These are phyloP conservation scores for Neopestalotiopsis sp. DNA, from an alignment of 2,329 filamentous ascomycete genomes.

Conservation along the genomic window DNA sequence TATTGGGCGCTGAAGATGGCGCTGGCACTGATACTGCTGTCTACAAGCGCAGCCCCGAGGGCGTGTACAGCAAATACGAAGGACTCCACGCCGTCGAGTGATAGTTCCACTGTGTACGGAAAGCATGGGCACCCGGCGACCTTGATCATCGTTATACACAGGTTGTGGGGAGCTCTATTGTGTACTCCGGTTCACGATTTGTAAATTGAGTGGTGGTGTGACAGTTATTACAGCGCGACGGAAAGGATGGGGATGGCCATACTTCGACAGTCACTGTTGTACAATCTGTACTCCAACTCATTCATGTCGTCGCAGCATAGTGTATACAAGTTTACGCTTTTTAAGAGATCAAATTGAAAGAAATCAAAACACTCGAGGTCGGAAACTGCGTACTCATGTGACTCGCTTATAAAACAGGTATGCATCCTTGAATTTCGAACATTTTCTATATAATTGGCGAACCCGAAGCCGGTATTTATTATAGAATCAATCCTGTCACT, in stretches of 20 bases:
- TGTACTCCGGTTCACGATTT: background rate
- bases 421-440: background rate
- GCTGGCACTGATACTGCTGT: no score
- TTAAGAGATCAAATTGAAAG: background rate
- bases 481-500: background rate
- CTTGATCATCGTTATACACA: background rate
- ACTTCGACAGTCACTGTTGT: background rate
- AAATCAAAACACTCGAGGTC: background rate
- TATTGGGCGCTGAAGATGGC: no score
- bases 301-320: background rate
- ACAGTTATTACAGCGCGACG: background rate
- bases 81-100: background rate
- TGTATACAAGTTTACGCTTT: background rate
- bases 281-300: background rate
- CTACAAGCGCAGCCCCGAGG: background rate
- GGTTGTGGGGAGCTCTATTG: background rate
- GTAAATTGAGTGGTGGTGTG: background rate
- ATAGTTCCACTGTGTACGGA: background rate
- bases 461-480: background rate
- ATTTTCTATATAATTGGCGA: background rate
- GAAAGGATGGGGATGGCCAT: background rate
- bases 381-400: background rate
- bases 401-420: background rate
- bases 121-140: background rate
- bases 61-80: background rate